These are phyloP conservation scores for Lachancea quebecensis DNA, from an alignment of 805 yeast species.

Conservation along the genomic window DNA sequence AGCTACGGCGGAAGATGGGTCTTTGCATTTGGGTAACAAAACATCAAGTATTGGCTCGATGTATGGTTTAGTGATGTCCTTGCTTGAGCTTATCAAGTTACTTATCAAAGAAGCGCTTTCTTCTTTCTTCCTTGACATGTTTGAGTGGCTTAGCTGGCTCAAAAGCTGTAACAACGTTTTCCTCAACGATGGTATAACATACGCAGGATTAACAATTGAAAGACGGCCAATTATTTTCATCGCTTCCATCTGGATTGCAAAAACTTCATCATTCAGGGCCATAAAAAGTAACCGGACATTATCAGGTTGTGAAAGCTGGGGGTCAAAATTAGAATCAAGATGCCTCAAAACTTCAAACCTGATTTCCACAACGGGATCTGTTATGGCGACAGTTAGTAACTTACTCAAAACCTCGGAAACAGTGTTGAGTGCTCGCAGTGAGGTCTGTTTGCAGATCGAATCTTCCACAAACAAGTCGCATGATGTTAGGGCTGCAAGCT, in stretches of 20 bases:
- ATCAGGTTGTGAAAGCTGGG: slow-evolving; percentile 90
- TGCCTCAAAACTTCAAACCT: slow-evolving; percentile 71
- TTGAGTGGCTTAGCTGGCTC: slow-evolving; percentile 79
- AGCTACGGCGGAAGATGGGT: slow-evolving; percentile 72
- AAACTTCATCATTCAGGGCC: slow-evolving; percentile 86
- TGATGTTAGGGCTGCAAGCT: slow-evolving; percentile 78
- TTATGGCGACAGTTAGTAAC: slow-evolving; percentile 71
- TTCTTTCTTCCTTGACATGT: slow-evolving; percentile 69
- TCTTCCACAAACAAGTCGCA: slow-evolving; percentile 69
- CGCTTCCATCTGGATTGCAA: slow-evolving; percentile 73
- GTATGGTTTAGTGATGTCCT: slow-evolving; percentile 81
- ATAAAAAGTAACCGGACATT: slow-evolving; percentile 78
- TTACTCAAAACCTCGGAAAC: slow-evolving; percentile 81
- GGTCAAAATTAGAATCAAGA: slow-evolving; percentile 71
- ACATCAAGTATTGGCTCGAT: slow-evolving; percentile 87
- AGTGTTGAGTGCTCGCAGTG: slow-evolving; percentile 71
- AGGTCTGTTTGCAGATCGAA: slow-evolving; percentile 76
- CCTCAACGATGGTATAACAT: slow-evolving; percentile 86
- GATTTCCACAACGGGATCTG: slow-evolving; percentile 83
- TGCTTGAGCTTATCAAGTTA: slow-evolving; percentile 67
- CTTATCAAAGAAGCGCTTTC: slow-evolving; percentile 76
- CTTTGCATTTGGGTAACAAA: slow-evolving; percentile 66
- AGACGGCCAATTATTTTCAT: slow-evolving; percentile 76
- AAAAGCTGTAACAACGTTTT: slow-evolving; percentile 79
- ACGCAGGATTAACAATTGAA: slow-evolving; percentile 86